phyloP scores from a whole-genome alignment of 192 early-diverging fungal species.

The Umbelopsis sp. region DNA sequence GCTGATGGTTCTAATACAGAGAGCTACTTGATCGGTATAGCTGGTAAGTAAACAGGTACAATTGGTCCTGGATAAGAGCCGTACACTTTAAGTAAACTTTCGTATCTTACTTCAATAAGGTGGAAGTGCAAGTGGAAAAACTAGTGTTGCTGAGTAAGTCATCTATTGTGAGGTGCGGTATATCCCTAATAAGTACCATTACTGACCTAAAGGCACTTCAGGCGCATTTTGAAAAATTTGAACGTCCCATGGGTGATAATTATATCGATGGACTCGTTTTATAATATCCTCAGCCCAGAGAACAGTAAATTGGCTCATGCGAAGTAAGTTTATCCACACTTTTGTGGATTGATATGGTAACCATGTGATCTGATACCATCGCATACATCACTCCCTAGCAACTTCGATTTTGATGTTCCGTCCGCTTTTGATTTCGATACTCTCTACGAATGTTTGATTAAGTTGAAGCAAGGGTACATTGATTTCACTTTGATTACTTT shows the following conservation, averaged over 20 bases:
- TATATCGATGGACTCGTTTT: slow-evolving; percentile 96
- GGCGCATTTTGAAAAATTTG: slow-evolving; percentile 69
- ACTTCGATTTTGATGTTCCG: slow-evolving; percentile 94
- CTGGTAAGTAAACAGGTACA: slow-evolving; percentile 43
- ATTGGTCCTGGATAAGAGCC: background rate
- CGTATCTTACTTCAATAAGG: slow-evolving; percentile 30
- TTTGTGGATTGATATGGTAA: background rate
- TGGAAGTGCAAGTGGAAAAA: slow-evolving; percentile 85
- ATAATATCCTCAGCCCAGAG: slow-evolving; percentile 80
- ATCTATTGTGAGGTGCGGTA: background rate
- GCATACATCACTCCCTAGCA: slow-evolving; percentile 44
- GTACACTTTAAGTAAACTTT: background rate
- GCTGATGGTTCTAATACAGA: slow-evolving; percentile 62
- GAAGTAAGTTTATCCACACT: slow-evolving; percentile 41
- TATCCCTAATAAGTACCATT: background rate
- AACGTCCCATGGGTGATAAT: slow-evolving; percentile 87
- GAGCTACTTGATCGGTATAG: slow-evolving; percentile 74
- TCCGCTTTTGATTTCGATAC: slow-evolving; percentile 85
- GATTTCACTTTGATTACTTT: background rate
- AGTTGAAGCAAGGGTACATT: slow-evolving; percentile 76
- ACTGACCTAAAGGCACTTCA: slow-evolving; percentile 2
- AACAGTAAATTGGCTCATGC: slow-evolving; percentile 56
- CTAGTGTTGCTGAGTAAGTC: slow-evolving; percentile 69
- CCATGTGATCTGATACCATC: background rate
- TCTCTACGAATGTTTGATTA: slow-evolving; percentile 66